Conservation (phyloP, 352 stramenopile genomes). For the Phytophthora cactorum region DNA sequence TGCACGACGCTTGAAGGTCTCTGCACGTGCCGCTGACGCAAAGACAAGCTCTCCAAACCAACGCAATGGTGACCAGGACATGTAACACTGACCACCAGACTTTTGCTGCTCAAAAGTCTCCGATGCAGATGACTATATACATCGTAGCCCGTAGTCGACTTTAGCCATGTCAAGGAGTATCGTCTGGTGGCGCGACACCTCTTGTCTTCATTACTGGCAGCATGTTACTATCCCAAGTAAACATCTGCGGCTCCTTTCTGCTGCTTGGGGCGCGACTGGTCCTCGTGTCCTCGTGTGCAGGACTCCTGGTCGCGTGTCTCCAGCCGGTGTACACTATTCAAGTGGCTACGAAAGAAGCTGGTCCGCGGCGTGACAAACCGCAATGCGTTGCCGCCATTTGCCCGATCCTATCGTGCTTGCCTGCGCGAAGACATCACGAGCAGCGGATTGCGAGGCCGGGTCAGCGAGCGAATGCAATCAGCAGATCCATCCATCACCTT, state of each 20-base stretch:
- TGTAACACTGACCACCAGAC: background rate
- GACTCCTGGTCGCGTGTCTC: slow-evolving; percentile 6
- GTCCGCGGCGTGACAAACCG: slow-evolving; percentile 6
- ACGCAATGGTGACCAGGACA: too few relatives aligned
- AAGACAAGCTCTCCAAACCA: background rate
- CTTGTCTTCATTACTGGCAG: slow-evolving; percentile 23
- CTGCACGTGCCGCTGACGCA: background rate
- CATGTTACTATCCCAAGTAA: slow-evolving; percentile 29
- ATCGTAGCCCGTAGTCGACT: background rate
- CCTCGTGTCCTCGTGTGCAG: background rate
- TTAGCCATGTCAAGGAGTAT: slow-evolving; percentile 1
- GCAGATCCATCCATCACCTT: slow-evolving; percentile 18
- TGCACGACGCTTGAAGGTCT: slow-evolving; percentile 3
- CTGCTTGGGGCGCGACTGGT: slow-evolving; percentile 16
- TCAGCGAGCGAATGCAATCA: slow-evolving; percentile 19
- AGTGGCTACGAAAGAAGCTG: slow-evolving; percentile 5
- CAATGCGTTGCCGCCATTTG: slow-evolving; percentile 11
- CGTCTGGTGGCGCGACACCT: background rate
- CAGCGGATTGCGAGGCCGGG: slow-evolving; percentile 16
- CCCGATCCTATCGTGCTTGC: slow-evolving; percentile 12
- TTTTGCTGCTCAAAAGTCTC: background rate
- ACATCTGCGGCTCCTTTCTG: slow-evolving; percentile 23
- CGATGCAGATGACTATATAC: background rate
- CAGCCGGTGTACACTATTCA: slow-evolving; percentile 34
- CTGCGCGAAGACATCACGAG: slow-evolving; percentile 19